These are phyloP conservation scores for Pseudisothecium myosuroides DNA, from an alignment of 225 moss, liverwort and hornwort genomes.

Conservation along the genomic window DNA sequence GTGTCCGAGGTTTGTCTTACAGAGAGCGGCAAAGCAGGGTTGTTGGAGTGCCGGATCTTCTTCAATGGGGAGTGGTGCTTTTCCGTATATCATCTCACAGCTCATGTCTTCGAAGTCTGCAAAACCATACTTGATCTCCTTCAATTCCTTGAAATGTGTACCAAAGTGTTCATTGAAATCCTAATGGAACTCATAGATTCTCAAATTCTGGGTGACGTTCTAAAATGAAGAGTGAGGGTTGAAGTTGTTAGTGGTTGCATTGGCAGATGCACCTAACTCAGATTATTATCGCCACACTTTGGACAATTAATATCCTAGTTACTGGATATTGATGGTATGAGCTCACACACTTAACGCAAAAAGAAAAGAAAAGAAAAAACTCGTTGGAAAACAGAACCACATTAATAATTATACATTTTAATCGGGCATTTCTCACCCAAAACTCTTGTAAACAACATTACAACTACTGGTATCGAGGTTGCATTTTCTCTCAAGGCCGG, in stretches of 20 bases:
- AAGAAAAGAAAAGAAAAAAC: too few species aligned
- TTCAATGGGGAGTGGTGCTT: constrained; percentile 42
- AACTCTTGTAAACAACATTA: neutral
- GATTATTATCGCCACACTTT: neutral
- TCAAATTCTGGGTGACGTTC: neutral
- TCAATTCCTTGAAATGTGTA: neutral
- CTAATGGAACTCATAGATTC: neutral
- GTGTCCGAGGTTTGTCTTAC: constrained; percentile 18
- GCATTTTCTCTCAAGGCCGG: neutral
- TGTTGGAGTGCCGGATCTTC: constrained; percentile 70
- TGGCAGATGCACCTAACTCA: too few species aligned
- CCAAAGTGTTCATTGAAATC: neutral
- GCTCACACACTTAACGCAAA: neutral
- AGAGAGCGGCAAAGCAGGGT: constrained; percentile 62
- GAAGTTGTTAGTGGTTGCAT: neutral
- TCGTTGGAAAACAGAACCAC: too few species aligned
- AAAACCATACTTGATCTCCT: neutral
- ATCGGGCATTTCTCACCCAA: neutral
- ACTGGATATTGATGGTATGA: neutral
- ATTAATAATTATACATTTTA: neutral
- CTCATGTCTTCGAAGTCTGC: constrained; percentile 96
- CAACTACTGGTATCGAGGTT: neutral
- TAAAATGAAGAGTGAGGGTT: neutral
- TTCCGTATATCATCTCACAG: constrained; percentile 78
- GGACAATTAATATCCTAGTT: neutral